Evolutionary conservation across 495 filamentous ascomycete genomes (phyloP).

Genomic region (Aspergillus bertholletiae): DNA sequence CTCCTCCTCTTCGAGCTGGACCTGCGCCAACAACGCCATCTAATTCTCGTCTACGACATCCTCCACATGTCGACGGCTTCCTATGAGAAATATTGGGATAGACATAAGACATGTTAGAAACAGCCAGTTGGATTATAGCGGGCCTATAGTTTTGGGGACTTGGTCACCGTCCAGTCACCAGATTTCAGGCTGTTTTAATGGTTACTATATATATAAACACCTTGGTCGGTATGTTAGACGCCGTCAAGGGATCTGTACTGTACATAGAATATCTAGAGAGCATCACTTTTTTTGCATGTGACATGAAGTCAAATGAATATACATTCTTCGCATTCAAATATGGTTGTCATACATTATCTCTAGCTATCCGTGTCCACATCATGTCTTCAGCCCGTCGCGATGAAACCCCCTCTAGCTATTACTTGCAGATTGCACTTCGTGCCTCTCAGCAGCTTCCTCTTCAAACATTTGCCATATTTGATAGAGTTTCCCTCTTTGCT

Average conservation of each 20-base stretch:
- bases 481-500: too few relatives aligned
- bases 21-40: slow-evolving; percentile 34
- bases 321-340: not conserved
- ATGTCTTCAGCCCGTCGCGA: too few relatives aligned
- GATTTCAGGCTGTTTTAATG: not conserved
- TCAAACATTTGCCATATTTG: too few relatives aligned
- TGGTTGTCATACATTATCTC: not conserved
- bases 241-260: not conserved
- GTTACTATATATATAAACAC: not conserved
- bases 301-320: not conserved
- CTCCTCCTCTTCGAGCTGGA: slow-evolving; percentile 24
- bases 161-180: not conserved
- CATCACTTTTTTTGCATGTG: not conserved
- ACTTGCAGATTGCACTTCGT: too few relatives aligned
- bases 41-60: not conserved
- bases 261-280: slow-evolving; percentile 1
- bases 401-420: too few relatives aligned
- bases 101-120: not conserved
- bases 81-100: not conserved
- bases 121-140: not conserved
- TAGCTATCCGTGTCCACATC: too few relatives aligned
- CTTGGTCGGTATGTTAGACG: not conserved
- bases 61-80: not conserved
- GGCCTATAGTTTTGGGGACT: not conserved
- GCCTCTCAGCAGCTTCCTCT: too few relatives aligned